These are phyloP conservation scores for Sporothrix brasiliensis DNA, from an alignment of 2,329 filamentous ascomycete species.

Conservation along the genomic window DNA sequence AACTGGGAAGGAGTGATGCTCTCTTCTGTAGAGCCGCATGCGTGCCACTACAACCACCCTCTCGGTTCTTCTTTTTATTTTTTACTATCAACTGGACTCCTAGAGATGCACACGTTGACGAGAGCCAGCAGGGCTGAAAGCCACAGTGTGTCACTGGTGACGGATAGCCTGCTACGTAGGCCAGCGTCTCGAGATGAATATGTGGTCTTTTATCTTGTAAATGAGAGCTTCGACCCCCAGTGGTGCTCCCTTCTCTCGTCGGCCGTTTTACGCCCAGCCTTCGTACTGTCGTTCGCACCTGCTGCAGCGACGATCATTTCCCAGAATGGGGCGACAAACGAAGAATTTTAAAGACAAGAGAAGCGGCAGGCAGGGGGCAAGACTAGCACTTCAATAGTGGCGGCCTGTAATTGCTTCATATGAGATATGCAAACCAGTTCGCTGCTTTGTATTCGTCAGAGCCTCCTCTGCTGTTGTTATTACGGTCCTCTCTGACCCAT, in stretches of 20 bases:
- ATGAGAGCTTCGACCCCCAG: background rate
- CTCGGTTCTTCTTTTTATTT: conserved; percentile 25
- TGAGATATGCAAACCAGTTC: no score
- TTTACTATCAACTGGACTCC: conserved; percentile 2
- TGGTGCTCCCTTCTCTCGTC: background rate
- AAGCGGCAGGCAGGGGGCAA: no score
- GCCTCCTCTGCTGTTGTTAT: conserved; percentile 12
- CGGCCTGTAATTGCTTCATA: no score
- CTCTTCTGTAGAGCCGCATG: background rate
- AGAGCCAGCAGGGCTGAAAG: conserved; percentile 22
- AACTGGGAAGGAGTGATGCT: conserved; percentile 17
- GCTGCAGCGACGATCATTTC: background rate
- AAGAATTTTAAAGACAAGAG: no score
- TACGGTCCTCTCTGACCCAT: conserved; percentile 8
- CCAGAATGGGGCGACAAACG: no score
- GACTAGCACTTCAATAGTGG: no score
- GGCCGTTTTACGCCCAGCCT: background rate
- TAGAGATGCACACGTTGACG: background rate
- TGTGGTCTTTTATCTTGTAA: no score
- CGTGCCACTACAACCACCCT: background rate
- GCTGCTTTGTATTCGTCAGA: background rate
- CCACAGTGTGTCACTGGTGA: conserved; percentile 17
- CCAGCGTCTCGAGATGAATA: no score
- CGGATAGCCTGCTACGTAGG: background rate
- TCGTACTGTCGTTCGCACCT: conserved; percentile 6